Evolutionary conservation across 2,329 filamentous ascomycete genomes (phyloP), one percentile per base, ranked within the genome.

Genomic region (Aspergillus novoparasiticus): DNA sequence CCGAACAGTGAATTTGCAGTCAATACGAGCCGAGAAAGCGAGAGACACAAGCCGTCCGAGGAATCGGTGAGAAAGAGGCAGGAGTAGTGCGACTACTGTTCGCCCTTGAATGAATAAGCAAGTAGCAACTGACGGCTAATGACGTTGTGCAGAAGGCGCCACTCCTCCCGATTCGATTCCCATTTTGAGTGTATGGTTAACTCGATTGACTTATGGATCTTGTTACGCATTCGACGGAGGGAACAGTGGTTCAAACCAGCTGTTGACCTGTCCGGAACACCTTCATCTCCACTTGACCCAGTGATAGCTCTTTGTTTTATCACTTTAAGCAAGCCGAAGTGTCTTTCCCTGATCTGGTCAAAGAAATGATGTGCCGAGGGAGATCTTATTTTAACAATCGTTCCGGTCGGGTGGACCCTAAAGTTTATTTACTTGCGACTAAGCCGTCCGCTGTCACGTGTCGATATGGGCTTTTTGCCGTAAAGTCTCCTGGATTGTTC

Each of bases 141-240:
- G 63, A 65, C 63, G 63, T 65, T 61, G 54, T 58, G 28, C 32
- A 30, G 58, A 30, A 32, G 48, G 48, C 48, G 48, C 48, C 48
- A 34, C 48, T 55, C 50, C 30, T 54, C 12, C 30, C 19, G 30
- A 28, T 50, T 30, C 23, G 28, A 28, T n/a, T 23, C n/a, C n/a
- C 32, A 14, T 23, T 23, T 36, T 10, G 4, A 32, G 48, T 11
- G 9, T 54, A n/a, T 54, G 50, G 50, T 54, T 36, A 21, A 54
- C 19, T 54, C 19, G 10, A 53, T 0, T 3, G 14, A 34, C 19
- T 43, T 34, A 53, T 54, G 30, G 51, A 54, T 23, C n/a, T 19
- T 36, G 19, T 53, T 32, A 21, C 30, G 21, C n/a, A 32, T 19
- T 54, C 30, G 28, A 34, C 50, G 30, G 50, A 53, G 28, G 14